phyloP scores from a whole-genome alignment of 2,329 filamentous ascomycete genomes.

The Colletotrichum sp. region DNA sequence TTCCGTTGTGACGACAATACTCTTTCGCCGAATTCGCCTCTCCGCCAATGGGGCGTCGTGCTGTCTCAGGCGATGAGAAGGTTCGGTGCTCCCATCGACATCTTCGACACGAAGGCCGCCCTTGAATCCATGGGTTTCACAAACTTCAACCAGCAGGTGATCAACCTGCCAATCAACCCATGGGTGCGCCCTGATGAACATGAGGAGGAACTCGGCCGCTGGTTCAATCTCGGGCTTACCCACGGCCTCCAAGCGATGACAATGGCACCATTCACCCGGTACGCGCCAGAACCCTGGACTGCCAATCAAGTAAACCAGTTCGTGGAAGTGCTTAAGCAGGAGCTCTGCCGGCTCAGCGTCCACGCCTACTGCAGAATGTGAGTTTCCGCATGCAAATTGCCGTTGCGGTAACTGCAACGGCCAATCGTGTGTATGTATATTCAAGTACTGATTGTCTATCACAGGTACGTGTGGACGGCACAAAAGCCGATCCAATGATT shows the following conservation, averaged over 20 bases:
- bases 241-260: slow-evolving; percentile 77
- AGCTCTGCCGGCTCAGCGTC: slow-evolving; percentile 71
- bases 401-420: neutral
- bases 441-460: neutral
- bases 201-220: slow-evolving; percentile 71
- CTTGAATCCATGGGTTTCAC: slow-evolving; percentile 78
- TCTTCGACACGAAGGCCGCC: slow-evolving; percentile 51
- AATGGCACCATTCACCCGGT: slow-evolving; percentile 72
- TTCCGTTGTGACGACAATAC: slow-evolving; percentile 75
- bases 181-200: slow-evolving; percentile 60
- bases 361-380: slow-evolving; percentile 80
- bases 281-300: slow-evolving; percentile 59
- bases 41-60: slow-evolving; percentile 73
- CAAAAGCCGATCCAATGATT: slow-evolving; percentile 21
- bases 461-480: slow-evolving; percentile 25
- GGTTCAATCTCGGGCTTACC: slow-evolving; percentile 82
- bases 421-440: neutral
- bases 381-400: slow-evolving; percentile 41
- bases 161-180: slow-evolving; percentile 74
- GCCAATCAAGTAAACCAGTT: slow-evolving; percentile 68
- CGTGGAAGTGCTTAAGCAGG: slow-evolving; percentile 65
- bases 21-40: slow-evolving; percentile 58
- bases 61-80: slow-evolving; percentile 72
- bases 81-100: slow-evolving; percentile 68
- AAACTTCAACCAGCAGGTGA: slow-evolving; percentile 74